Evolutionary conservation across 345 rosid species (phyloP).

Genomic region (Populus euphratica): DNA sequence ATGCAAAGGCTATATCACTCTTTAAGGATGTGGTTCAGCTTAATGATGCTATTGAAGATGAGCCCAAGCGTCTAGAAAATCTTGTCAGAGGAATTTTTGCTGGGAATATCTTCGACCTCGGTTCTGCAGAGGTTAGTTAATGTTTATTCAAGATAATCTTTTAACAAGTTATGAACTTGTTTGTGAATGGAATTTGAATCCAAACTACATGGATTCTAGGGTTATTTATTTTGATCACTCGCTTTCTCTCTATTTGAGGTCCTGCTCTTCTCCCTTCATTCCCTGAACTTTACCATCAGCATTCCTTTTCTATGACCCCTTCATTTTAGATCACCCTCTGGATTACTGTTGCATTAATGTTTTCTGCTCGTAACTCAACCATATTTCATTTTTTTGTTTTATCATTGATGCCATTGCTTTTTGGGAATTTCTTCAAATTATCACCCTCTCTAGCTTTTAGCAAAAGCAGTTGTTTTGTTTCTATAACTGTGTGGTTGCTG

Average conservation of each 20-base stretch:
- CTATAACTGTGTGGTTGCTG: neutral
- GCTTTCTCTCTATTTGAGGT: neutral
- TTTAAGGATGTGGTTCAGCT: constrained; percentile 68
- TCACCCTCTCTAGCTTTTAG: neutral
- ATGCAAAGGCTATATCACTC: constrained; percentile 89
- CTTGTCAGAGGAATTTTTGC: constrained; percentile 87
- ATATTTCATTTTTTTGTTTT: neutral
- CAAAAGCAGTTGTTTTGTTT: neutral
- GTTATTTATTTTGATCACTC: neutral
- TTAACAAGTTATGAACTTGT: neutral
- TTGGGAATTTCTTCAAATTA: neutral
- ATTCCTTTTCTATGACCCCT: neutral
- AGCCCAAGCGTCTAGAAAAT: constrained; percentile 58
- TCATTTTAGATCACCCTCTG: neutral
- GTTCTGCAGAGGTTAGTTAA: constrained; percentile 79
- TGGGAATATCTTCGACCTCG: constrained; percentile 95
- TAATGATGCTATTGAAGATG: constrained; percentile 73
- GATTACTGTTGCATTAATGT: neutral
- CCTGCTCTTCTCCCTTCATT: neutral
- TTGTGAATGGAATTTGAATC: neutral
- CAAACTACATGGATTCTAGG: neutral
- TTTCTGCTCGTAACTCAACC: no score
- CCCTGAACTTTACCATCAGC: neutral
- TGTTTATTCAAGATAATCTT: neutral
- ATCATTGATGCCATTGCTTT: neutral